Base-by-base conservation (phyloP, 306 rosid species). In the Albizia julibrissin region DNA sequence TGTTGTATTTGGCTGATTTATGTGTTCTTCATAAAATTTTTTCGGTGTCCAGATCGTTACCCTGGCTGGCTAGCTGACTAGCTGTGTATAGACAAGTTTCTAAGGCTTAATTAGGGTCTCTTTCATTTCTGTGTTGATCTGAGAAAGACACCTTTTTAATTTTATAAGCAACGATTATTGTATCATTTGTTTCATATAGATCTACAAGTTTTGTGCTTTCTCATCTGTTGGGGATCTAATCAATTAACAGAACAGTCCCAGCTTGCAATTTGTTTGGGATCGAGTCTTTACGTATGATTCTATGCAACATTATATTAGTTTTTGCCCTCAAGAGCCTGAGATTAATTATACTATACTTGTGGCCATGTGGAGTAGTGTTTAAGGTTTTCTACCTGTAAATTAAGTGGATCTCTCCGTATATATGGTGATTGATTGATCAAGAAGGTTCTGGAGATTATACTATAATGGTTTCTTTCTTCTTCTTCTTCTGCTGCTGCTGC, bases 101-200 rank as follows among this genome's bases (percentile, higher is more conserved):
- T 24, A 44, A 31, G 75, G 65, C 71, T 72, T 22, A 10, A 47
- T 47, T 47, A 40, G 77, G 31, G 31, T 69, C 56, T 27, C 69
- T 49, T 64, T 49, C 79, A 42, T 69, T 19, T 14, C 54, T 69
- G 31, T 70, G 43, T 22, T 42, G 72, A 15, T 40, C 39, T 18
- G 33, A 39, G 70, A 66, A 67, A 27, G 67, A 11, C 43, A 31
- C 24, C 12, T 5, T 18, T 73, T 81, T 39, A 49, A 73, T 24
- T 81, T 47, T 74, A 73, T 34, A 18, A 15, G 73, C 66, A 73
- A 65, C 42, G 26, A 72, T 72, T 16, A 70, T 72, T 11, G 24
- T 56, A 72, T 74, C 22, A 16, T 8, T 47, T 43, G 44, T 22
- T 10, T 66, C 18, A 66, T 40, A 40, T 66, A 67, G 80, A 66